Evolutionary conservation across 2,329 filamentous ascomycete genomes (phyloP).

Genomic region (Alternaria triticina): DNA sequence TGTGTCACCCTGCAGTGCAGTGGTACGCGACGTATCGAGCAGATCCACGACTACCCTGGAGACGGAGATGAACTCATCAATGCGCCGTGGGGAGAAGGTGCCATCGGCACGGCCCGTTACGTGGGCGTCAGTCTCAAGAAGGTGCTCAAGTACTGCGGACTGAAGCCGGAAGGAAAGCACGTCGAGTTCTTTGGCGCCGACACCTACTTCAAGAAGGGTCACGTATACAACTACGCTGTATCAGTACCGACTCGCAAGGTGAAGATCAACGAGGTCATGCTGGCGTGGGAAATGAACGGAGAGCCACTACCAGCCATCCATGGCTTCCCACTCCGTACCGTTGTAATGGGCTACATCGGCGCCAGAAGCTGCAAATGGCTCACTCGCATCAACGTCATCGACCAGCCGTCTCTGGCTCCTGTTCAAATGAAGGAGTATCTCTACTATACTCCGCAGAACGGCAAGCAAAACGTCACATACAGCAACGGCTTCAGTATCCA

Average conservation of each 20-base stretch:
- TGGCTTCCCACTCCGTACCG: constrained; percentile 66
- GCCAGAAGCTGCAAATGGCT: constrained; percentile 70
- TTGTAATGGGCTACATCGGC: constrained; percentile 72
- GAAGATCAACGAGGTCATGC: constrained; percentile 68
- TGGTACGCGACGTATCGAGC: constrained; percentile 72
- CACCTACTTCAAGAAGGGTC: constrained; percentile 73
- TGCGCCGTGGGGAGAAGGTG: constrained; percentile 58
- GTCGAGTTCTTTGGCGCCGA: constrained; percentile 74
- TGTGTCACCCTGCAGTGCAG: constrained; percentile 70
- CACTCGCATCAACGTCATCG: constrained; percentile 67
- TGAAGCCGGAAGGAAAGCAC: constrained; percentile 63
- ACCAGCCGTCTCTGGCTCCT: constrained; percentile 62
- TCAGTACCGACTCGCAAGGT: constrained; percentile 72
- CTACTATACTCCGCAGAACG: constrained; percentile 72
- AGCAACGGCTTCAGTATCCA: constrained; percentile 71
- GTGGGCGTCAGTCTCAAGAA: constrained; percentile 71
- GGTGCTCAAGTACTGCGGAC: constrained; percentile 71
- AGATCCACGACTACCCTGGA: constrained; percentile 69
- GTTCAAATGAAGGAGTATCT: constrained; percentile 71
- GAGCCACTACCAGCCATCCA: constrained; percentile 69
- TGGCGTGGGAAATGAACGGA: constrained; percentile 76
- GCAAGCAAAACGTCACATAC: constrained; percentile 68
- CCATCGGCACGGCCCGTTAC: constrained; percentile 70
- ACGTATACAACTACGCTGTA: constrained; percentile 71
- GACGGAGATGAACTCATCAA: constrained; percentile 67